Evolutionary conservation across 495 filamentous ascomycete genomes (phyloP), one percentile per base, ranked within the genome.

Genomic region (Xylaria bambusicola): DNA sequence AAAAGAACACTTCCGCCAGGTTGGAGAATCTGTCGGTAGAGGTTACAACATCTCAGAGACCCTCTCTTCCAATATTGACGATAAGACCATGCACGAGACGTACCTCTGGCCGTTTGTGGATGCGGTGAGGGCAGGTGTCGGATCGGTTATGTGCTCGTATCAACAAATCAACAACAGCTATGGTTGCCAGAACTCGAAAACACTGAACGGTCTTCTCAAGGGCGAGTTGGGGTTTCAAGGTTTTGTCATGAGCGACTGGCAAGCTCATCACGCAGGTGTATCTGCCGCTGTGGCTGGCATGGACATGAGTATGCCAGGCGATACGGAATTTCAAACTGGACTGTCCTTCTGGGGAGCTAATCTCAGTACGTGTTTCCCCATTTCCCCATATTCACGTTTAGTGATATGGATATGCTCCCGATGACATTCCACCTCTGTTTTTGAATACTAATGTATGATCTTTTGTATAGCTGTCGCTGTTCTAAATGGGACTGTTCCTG

Each of bases 271-370:
- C 71, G 84, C 87, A 17, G 94, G 94, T 68, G 92, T 88, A 17
- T 81, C 84, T 29, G 80, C 80, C 56, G 89, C 91, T 29, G 75
- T 92, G 24, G 94, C 94, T 47, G 94, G 94, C 53, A 73, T 97
- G 46, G 93, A 98, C 68, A 95, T 96, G 92, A 84, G 86, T 9
- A 97, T 97, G 93, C 93, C 94, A 38, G 93, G 94, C 60, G 94
- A 98, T 66, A 83, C 86, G 6, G 57, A 69, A 33, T 93, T 97
- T 71, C 81, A 88, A 66, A 85, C 80, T 23, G 89, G 86, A 21
- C 73, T 75, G 46, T 88, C 89, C 21, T 97, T 80, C 79, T 98
- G 88, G 88, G 93, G 93, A 13, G 74, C 87, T 24, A 97, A 97
- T 73, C 80, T 97, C 58, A 81, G 41, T 44, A 44, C 18, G 41